Evolutionary conservation across 1,139 yeast genomes (phyloP).

Genomic region (Geotrichum australiense): DNA sequence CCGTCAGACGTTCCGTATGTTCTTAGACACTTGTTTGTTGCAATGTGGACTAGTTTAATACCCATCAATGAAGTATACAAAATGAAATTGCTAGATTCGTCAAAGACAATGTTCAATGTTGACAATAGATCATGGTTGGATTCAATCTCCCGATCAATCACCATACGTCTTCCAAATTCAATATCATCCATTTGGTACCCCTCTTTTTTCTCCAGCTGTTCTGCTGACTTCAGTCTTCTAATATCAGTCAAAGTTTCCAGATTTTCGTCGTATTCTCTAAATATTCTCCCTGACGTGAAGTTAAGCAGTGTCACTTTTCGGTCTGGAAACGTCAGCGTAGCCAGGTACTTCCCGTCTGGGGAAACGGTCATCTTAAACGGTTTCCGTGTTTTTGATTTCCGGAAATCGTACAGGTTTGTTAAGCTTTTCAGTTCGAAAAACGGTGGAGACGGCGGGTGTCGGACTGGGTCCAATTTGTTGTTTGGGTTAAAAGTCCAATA

Average conservation of each 20-base stretch:
- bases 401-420: conserved; percentile 41
- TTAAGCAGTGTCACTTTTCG: conserved; percentile 35
- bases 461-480: conserved; percentile 12
- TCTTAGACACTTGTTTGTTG: conserved; percentile 29
- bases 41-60: conserved; percentile 34
- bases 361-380: conserved; percentile 28
- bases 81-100: conserved; percentile 35
- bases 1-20: conserved; percentile 36
- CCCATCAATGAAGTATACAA: conserved; percentile 36
- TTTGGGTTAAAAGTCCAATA: conserved; percentile 37
- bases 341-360: conserved; percentile 29
- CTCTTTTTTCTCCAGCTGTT: not conserved
- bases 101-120: conserved; percentile 31
- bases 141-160: conserved; percentile 29
- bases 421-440: conserved; percentile 38
- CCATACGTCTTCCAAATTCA: conserved; percentile 31
- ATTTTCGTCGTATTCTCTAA: conserved; percentile 35
- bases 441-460: conserved; percentile 13
- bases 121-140: conserved; percentile 15
- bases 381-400: conserved; percentile 31
- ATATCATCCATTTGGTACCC: conserved; percentile 23
- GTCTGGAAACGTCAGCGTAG: conserved; percentile 34
- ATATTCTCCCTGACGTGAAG: conserved; percentile 35
- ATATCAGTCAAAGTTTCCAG: conserved; percentile 26
- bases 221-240: conserved; percentile 28